Evolutionary conservation across 768 basidiomycete species (phyloP), one percentile per base, ranked within the genome.

Genomic region (Termitomyces sp.): DNA sequence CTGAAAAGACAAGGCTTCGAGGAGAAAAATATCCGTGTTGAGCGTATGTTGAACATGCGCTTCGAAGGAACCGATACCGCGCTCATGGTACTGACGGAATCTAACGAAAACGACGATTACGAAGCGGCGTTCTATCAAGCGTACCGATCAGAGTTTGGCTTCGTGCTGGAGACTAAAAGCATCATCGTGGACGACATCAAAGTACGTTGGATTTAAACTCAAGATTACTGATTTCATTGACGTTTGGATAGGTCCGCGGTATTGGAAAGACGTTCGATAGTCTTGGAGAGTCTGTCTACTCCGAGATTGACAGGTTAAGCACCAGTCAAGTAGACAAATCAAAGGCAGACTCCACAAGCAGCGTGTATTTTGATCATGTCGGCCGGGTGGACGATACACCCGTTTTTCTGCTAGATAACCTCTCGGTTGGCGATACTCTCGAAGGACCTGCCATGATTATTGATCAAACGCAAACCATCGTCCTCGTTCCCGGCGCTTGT

Each of bases 41-140:
- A 96, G 70, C 81, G 88, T 23, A 88, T 89, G 86, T 75, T 93
- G 47, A 94, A 94, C 67, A 94, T 94, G 92, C 85, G 93, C 23
- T 95, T 95, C 64, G 90, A 95, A 51, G 94, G 94, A 3, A 95
- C 92, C 0, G 94, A 96, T 72, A 98, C 96, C 0, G 83, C 94
- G 16, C 71, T 98, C 64, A 96, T 98, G 93, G 83, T 94, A 12
- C 75, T 93, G 13, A 84, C 88, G 0, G 75, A 78, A 23, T 82
- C 79, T 0, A 80, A 86, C 63, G 85, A 80, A 26, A 65, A 76
- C 14, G 85, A 87, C 61, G 88, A 94, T 70, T 95, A 89, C 68
- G 87, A 87, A 64, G 79, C 78, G 2, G 91, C 87, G 10, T 98
- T 97, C 78, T 85, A 83, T 69, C 75, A 84, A 53, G 80, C 82